A percentile compares a stretch with the other conserved stretches of the same genome.
Conservation (phyloP, 306 rosid genomes). For the Cercis canadensis region DNA sequence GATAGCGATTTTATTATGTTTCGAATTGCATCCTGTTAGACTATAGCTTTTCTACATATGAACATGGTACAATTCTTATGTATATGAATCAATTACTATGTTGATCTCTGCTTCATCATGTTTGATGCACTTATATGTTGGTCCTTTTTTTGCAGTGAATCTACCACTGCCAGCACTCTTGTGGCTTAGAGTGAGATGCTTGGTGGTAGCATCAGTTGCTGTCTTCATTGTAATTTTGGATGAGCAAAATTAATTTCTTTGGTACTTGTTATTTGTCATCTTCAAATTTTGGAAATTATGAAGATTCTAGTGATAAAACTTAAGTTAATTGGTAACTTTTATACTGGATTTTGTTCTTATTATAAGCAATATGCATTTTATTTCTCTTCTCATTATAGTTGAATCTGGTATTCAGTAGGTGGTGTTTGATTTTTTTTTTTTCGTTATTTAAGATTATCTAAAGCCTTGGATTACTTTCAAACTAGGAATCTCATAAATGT, state of each 20-base stretch:
- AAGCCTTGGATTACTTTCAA: no score
- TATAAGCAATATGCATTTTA: no score
- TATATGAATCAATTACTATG: neutral
- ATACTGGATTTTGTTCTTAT: no score
- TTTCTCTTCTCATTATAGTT: no score
- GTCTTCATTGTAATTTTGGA: constrained; percentile 28
- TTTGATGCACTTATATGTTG: constrained; percentile 17
- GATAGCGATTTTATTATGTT: no score
- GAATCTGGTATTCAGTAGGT: no score
- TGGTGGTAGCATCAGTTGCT: constrained; percentile 30
- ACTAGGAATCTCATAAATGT: no score
- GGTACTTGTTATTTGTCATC: constrained; percentile 18
- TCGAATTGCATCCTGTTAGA: no score
- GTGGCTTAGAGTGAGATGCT: constrained; percentile 59
- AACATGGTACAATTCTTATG: neutral
- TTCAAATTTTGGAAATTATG: constrained; percentile 18
- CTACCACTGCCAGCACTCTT: constrained; percentile 74
- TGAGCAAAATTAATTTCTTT: constrained; percentile 27
- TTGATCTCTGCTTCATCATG: neutral
- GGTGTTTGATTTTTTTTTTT: no score
- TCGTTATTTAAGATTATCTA: no score
- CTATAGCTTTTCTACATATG: no score
- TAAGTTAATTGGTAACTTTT: no score
- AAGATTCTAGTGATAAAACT: neutral
- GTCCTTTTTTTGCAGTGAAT: constrained; percentile 50